phyloP scores from a whole-genome alignment of 2,329 filamentous ascomycete genomes.

The Aureobasidium mangrovei region DNA sequence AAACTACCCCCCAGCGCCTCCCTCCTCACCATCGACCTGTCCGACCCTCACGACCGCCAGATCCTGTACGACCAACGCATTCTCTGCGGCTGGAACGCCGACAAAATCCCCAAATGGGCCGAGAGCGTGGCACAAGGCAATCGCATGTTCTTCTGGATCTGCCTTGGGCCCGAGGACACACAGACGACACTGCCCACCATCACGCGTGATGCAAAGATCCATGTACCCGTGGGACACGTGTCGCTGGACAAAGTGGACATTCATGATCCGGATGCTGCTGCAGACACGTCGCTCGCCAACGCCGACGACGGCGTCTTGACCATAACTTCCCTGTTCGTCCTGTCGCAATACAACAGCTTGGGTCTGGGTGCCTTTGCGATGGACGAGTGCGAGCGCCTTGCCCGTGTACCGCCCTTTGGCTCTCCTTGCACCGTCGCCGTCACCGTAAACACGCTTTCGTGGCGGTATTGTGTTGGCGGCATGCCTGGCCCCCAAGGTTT shows the following conservation, averaged over 20 bases:
- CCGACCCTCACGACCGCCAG: slow-evolving; percentile 3
- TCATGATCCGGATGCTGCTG: neutral
- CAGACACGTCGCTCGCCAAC: slow-evolving; percentile 13
- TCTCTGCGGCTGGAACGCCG: slow-evolving; percentile 17
- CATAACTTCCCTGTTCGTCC: slow-evolving; percentile 18
- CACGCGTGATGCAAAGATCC: neutral
- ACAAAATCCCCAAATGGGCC: slow-evolving; percentile 17
- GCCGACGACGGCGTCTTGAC: slow-evolving; percentile 14
- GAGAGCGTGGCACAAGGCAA: slow-evolving; percentile 11
- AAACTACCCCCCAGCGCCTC: neutral
- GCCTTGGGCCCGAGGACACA: slow-evolving; percentile 1
- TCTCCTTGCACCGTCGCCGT: slow-evolving; percentile 13
- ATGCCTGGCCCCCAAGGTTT: slow-evolving; percentile 14
- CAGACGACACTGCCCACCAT: neutral
- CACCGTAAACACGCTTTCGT: slow-evolving; percentile 16
- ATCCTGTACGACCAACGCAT: slow-evolving; percentile 17
- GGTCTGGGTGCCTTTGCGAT: slow-evolving; percentile 18
- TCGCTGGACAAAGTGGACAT: slow-evolving; percentile 17
- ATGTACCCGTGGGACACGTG: slow-evolving; percentile 16
- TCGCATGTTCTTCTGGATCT: slow-evolving; percentile 19
- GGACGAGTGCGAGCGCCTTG: slow-evolving; percentile 15
- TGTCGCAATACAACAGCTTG: slow-evolving; percentile 15
- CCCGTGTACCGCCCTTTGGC: slow-evolving; percentile 16
- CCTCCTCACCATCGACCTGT: slow-evolving; percentile 17
- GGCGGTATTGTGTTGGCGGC: slow-evolving; percentile 14